Base-by-base conservation (phyloP, 163 green algal genomes). In the Chlorella variabilis region DNA sequence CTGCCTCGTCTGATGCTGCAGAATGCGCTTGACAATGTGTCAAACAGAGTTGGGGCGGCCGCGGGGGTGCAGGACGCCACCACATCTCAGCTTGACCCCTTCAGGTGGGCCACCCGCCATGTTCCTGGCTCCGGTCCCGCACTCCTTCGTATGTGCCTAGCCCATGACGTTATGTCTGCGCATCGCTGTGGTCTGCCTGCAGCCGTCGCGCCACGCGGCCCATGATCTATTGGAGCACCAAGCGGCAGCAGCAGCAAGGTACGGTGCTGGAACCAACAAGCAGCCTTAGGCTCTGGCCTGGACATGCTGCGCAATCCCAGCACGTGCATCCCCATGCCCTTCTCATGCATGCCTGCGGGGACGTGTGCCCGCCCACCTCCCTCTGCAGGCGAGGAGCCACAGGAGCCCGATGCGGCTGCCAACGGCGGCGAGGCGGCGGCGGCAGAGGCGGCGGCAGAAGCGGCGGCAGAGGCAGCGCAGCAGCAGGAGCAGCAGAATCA, bases 211-310 rank as follows among this genome's bases (percentile, higher is more conserved):
- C 71, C 41, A 89, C 86, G 5, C 78, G 86, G 6, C 71, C 86
- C 8, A 73, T 75, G 25, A 54, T 83, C 3, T 90, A 90, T 36
- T 90, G 86, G 86, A 87, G 77, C 71, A 90, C 86, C 9, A 77
- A 82, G 71, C 39, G 56, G 63, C 29, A 41, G 48, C 59, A 54
- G 48, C 59, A 61, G 33, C 69, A 29, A 38, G 83, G 63, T 54
- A 54, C 11, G 63, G 20, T 21, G 70, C 31, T 45, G 75, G 20
- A 27, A n/a, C n/a, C n/a, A n/a, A n/a, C n/a, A n/a, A n/a, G n/a
- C n/a, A n/a, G n/a, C n/a, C n/a, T n/a, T n/a, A n/a, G n/a, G n/a
- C n/a, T n/a, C n/a, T n/a, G n/a, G n/a, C n/a, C n/a, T n/a, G n/a
- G n/a, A n/a, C n/a, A n/a, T n/a, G n/a, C n/a, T n/a, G n/a, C n/a